Evolutionary conservation across 2,329 filamentous ascomycete genomes (phyloP).

Genomic region (Aureobasidium sp.): DNA sequence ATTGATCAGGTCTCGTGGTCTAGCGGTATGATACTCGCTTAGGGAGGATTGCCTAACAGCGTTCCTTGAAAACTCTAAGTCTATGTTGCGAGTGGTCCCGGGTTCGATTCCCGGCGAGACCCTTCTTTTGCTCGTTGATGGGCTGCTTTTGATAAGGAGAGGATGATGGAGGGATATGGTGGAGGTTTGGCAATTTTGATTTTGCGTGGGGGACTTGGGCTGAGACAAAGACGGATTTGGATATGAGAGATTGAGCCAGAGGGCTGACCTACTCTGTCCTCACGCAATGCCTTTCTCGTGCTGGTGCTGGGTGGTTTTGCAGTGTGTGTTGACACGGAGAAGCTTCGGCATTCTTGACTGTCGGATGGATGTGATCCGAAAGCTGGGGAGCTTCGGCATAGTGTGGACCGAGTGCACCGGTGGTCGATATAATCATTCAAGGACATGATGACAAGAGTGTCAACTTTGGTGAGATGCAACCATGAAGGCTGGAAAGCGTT

Average conservation of each 20-base stretch:
- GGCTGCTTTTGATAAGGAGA: not conserved
- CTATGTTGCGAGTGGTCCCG: slow-evolving; percentile 8
- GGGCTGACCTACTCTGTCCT: no score
- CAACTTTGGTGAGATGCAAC: no score
- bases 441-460: no score
- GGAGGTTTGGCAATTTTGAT: no score
- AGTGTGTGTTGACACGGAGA: not conserved
- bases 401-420: not conserved
- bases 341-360: not conserved
- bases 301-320: not conserved
- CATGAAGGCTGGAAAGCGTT: no score
- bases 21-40: slow-evolving; percentile 12
- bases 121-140: not conserved
- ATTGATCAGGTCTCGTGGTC: slow-evolving; percentile 6
- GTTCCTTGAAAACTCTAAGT: slow-evolving; percentile 1
- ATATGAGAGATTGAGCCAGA: no score
- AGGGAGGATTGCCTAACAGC: not conserved
- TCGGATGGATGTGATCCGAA: not conserved
- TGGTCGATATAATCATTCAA: no score
- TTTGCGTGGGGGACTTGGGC: no score
- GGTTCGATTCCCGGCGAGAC: slow-evolving; percentile 10
- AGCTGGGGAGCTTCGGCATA: not conserved
- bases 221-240: no score
- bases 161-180: not conserved
- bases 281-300: no score